These are phyloP conservation scores for Zea luxurians DNA, from an alignment of 176 grass and related monocot species.

Conservation along the genomic window DNA sequence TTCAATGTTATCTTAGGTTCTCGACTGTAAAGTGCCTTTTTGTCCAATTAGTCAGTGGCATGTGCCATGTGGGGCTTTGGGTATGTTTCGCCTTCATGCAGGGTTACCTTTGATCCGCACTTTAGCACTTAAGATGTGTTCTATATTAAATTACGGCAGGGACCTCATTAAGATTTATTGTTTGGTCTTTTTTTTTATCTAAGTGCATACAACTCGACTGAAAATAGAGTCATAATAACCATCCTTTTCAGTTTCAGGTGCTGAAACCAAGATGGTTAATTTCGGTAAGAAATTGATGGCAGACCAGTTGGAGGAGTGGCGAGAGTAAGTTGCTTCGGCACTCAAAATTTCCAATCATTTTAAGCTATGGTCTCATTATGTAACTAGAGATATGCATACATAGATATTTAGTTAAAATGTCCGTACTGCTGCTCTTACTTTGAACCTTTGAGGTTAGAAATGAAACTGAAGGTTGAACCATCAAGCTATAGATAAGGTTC, in stretches of 20 bases:
- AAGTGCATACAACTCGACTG: not conserved
- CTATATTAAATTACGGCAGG: not conserved
- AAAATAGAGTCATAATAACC: not conserved
- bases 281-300: slow-evolving; percentile 74
- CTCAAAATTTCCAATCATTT: slow-evolving; percentile 7
- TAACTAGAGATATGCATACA: not conserved
- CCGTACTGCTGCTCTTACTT: not conserved
- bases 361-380: not conserved
- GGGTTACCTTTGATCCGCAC: not conserved
- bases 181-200: slow-evolving; percentile 7
- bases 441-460: not conserved
- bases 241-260: slow-evolving; percentile 17
- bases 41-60: slow-evolving; percentile 36
- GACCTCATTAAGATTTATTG: not conserved
- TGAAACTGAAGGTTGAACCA: not conserved
- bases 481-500: slow-evolving; percentile 1
- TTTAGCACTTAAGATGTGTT: not conserved
- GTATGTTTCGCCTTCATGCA: not conserved
- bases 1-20: slow-evolving; percentile 54
- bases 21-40: slow-evolving; percentile 9
- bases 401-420: not conserved
- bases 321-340: slow-evolving; percentile 54
- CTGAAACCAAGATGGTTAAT: slow-evolving; percentile 73
- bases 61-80: slow-evolving; percentile 7
- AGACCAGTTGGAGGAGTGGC: slow-evolving; percentile 78